A percentile compares a stretch with the other conserved stretches of the same genome.
Conservation (phyloP, 805 yeast species). For the Wickerhamomyces ciferrii region DNA sequence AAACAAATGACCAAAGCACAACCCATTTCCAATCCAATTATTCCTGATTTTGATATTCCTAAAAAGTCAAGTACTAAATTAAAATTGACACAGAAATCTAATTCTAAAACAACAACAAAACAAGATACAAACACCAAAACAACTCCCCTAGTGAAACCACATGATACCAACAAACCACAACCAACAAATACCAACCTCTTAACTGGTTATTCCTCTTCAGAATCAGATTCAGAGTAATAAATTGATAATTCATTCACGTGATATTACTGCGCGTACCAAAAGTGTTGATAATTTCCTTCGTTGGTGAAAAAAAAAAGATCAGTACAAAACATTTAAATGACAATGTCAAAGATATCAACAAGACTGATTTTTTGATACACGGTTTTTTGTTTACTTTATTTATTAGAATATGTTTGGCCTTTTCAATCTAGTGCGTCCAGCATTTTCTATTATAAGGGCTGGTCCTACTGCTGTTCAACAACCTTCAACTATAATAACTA, state of each 20-base stretch:
- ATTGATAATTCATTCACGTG: too few relatives aligned
- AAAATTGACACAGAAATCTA: neutral
- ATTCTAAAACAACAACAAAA: neutral
- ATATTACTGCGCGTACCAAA: too few relatives aligned
- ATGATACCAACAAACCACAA: too few relatives aligned
- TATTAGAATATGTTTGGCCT: neutral
- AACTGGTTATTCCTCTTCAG: constrained; percentile 6
- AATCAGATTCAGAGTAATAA: constrained; percentile 11
- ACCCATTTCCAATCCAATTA: too few relatives aligned
- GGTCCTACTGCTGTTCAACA: neutral
- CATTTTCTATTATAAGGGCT: neutral
- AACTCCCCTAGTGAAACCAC: neutral
- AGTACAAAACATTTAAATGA: too few relatives aligned
- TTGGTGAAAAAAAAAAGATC: too few relatives aligned
- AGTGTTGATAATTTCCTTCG: too few relatives aligned
- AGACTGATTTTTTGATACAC: too few relatives aligned
- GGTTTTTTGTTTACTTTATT: too few relatives aligned
- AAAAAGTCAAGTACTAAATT: neutral
- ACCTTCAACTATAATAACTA: constrained; percentile 17
- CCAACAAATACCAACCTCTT: neutral
- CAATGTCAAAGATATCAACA: too few relatives aligned
- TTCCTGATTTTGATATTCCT: neutral
- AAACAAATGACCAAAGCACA: too few relatives aligned
- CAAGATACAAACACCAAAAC: neutral
- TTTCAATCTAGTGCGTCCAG: constrained; percentile 1